phyloP scores from a whole-genome alignment of 768 basidiomycete genomes.

The Agrocybe pediades region DNA sequence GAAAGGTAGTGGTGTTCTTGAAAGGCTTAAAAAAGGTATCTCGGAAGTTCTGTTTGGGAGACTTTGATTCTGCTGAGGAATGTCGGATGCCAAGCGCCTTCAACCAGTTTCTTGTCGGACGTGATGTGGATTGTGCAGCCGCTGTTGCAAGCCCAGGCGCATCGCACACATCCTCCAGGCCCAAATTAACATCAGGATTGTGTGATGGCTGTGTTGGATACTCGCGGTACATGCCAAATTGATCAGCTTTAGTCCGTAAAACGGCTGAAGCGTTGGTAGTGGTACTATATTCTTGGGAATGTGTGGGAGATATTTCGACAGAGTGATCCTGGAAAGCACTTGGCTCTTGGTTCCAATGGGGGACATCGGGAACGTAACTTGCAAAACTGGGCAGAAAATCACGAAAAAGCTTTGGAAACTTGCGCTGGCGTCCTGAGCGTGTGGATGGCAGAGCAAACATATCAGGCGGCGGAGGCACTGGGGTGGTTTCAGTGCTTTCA shows the following conservation, averaged over 20 bases:
- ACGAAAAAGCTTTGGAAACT: neutral
- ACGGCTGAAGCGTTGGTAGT: neutral
- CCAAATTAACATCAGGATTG: neutral
- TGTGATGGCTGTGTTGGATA: neutral
- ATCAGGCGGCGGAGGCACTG: too few relatives aligned
- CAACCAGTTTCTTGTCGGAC: neutral
- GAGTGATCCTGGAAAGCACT: neutral
- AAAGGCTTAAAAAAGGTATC: neutral
- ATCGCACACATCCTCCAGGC: neutral
- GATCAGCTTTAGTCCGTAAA: neutral
- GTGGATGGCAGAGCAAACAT: neutral
- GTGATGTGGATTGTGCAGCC: too few relatives aligned
- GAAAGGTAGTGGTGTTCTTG: slow-evolving; percentile 18
- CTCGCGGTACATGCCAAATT: neutral
- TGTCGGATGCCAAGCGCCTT: neutral
- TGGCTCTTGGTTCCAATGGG: neutral
- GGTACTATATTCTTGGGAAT: too few relatives aligned
- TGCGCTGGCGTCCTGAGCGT: neutral
- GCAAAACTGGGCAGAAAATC: neutral
- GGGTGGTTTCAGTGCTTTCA: too few relatives aligned
- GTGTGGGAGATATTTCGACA: too few relatives aligned
- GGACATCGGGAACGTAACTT: neutral
- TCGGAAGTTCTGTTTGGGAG: too few relatives aligned
- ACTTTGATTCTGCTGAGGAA: neutral
- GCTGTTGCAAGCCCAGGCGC: neutral